Evolutionary conservation across 495 filamentous ascomycete species (phyloP).

Genomic region (Aspergillus indologenus): DNA sequence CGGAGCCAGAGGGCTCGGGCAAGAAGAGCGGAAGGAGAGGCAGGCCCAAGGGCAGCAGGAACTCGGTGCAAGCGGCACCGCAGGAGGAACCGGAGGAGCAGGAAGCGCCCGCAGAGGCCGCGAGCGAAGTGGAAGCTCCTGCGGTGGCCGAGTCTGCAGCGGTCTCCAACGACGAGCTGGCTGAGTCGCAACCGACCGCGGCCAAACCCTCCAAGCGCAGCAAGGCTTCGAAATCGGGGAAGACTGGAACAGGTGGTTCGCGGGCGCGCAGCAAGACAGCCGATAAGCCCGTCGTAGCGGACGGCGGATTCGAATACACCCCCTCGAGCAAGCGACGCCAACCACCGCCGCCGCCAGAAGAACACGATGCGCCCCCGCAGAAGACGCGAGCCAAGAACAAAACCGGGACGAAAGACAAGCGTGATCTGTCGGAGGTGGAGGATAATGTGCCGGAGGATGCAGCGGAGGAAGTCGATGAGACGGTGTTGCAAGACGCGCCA

Average conservation of each 20-base stretch:
- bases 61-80: slow-evolving; percentile 27
- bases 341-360: slow-evolving; percentile 15
- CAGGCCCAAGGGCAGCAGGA: slow-evolving; percentile 39
- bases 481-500: slow-evolving; percentile 35
- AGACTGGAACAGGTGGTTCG: slow-evolving; percentile 27
- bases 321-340: slow-evolving; percentile 35
- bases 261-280: neutral
- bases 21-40: slow-evolving; percentile 36
- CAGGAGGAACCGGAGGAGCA: slow-evolving; percentile 14
- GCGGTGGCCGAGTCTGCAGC: slow-evolving; percentile 12
- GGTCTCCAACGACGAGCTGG: slow-evolving; percentile 20
- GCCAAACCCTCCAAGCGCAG: slow-evolving; percentile 25
- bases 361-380: slow-evolving; percentile 20
- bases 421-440: slow-evolving; percentile 17
- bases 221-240: slow-evolving; percentile 31
- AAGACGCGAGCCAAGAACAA: slow-evolving; percentile 24
- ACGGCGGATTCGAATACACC: slow-evolving; percentile 52
- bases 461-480: slow-evolving; percentile 43
- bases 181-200: slow-evolving; percentile 10
- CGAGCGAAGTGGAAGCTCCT: slow-evolving; percentile 25
- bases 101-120: slow-evolving; percentile 21
- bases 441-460: slow-evolving; percentile 38
- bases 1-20: slow-evolving; percentile 32
- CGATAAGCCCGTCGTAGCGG: slow-evolving; percentile 23
- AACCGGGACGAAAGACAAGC: neutral